A percentile compares a stretch with the other conserved stretches of the same genome.
Conservation (phyloP, 805 yeast species). For the Saccharomycopsis fodiens region DNA sequence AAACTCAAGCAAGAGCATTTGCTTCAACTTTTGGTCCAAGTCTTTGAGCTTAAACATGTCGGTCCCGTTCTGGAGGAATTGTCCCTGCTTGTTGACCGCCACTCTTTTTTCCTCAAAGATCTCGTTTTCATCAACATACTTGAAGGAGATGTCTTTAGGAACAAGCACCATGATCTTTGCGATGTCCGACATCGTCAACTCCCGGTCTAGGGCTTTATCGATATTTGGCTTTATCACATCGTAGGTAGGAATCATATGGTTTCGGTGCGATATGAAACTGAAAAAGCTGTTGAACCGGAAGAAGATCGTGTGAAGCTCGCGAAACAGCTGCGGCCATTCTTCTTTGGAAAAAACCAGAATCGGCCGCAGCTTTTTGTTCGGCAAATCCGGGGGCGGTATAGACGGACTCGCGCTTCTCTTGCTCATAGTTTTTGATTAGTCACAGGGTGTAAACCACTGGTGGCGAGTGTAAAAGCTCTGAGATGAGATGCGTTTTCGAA, state of each 20-base stretch:
- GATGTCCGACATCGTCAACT: constrained; percentile 44
- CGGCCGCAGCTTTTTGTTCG: background rate
- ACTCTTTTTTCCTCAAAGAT: constrained; percentile 26
- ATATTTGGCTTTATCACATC: constrained; percentile 46
- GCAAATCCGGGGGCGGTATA: no score
- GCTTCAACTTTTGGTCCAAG: constrained; percentile 33
- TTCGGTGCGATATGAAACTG: constrained; percentile 54
- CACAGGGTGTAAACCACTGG: no score
- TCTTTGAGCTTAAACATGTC: constrained; percentile 45
- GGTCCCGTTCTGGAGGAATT: constrained; percentile 48
- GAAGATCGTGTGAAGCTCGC: constrained; percentile 40
- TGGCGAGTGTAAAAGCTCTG: no score
- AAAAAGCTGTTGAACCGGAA: constrained; percentile 50
- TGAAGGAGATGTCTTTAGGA: constrained; percentile 64
- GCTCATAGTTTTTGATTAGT: background rate
- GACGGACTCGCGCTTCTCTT: background rate
- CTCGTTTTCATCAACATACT: constrained; percentile 75
- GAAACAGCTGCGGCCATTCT: constrained; percentile 28
- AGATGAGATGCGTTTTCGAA: no score
- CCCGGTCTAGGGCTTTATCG: constrained; percentile 39
- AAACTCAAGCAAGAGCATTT: constrained; percentile 67
- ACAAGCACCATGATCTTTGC: constrained; percentile 54
- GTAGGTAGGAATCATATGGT: constrained; percentile 52
- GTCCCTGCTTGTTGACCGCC: constrained; percentile 34
- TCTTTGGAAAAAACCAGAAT: constrained; percentile 4